These are phyloP conservation scores for Xylaria arbuscula DNA, from an alignment of 2,329 filamentous ascomycete genomes.

Conservation along the genomic window DNA sequence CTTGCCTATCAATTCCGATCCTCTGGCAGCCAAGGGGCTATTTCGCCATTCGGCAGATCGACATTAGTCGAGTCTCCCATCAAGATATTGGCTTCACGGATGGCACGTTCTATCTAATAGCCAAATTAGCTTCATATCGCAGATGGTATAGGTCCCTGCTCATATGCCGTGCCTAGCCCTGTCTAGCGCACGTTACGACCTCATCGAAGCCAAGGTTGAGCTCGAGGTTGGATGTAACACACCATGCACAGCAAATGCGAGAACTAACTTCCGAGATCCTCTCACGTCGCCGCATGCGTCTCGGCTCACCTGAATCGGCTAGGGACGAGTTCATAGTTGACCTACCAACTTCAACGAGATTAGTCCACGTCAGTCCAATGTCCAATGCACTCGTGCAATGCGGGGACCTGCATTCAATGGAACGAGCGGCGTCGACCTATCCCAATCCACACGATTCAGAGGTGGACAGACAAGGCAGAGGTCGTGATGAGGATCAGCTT, in stretches of 20 bases:
- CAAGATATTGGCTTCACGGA: constrained; percentile 31
- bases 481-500: constrained; percentile 29
- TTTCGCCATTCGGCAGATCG: constrained; percentile 37
- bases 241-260: constrained; percentile 44
- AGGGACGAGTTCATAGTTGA: constrained; percentile 40
- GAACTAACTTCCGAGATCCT: constrained; percentile 44
- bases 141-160: constrained; percentile 38
- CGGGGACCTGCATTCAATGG: constrained; percentile 43
- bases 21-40: constrained; percentile 22
- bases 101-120: constrained; percentile 21
- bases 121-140: constrained; percentile 32
- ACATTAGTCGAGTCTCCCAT: constrained; percentile 29
- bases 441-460: constrained; percentile 19
- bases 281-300: constrained; percentile 45
- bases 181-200: constrained; percentile 36
- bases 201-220: constrained; percentile 38
- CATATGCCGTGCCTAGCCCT: constrained; percentile 39
- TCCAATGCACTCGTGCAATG: constrained; percentile 39
- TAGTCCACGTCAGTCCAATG: constrained; percentile 40
- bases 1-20: constrained; percentile 10
- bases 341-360: constrained; percentile 39
- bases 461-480: constrained; percentile 21
- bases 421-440: constrained; percentile 25
- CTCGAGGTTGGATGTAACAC: constrained; percentile 45
- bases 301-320: constrained; percentile 44